These are phyloP conservation scores for Beauveria brongniartii DNA, from an alignment of 2,329 filamentous ascomycete species.

Conservation along the genomic window DNA sequence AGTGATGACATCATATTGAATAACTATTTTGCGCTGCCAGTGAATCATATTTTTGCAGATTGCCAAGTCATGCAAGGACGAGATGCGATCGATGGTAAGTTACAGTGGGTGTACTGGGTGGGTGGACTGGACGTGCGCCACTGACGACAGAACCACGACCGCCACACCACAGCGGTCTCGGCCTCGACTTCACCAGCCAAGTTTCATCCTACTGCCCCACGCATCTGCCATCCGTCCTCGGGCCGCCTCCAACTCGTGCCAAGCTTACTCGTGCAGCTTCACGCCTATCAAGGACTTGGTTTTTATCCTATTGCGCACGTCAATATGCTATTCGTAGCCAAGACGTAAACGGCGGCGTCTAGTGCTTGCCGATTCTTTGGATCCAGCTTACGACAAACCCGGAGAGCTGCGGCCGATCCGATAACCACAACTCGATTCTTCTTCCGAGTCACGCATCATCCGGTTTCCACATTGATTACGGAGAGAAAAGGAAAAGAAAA, in stretches of 20 bases:
- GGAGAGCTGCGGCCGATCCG: not conserved
- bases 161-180: conserved; percentile 5
- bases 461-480: too few relatives aligned
- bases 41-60: not conserved
- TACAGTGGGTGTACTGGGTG: not conserved
- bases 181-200: not conserved
- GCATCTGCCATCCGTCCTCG: not conserved
- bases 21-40: not conserved
- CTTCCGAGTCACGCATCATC: too few relatives aligned
- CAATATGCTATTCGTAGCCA: not conserved
- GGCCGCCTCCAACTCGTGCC: not conserved
- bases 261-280: not conserved
- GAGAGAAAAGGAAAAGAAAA: not conserved
- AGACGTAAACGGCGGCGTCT: not conserved
- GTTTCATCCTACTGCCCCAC: conserved; percentile 2
- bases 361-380: not conserved
- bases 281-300: not conserved
- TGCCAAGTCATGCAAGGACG: not conserved
- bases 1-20: not conserved
- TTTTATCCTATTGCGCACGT: not conserved
- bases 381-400: not conserved
- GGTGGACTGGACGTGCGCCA: not conserved
- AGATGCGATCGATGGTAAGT: not conserved
- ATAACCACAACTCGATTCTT: not conserved
- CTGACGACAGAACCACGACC: not conserved